A percentile compares a stretch with the other conserved stretches of the same genome.
phyloP scores from a whole-genome alignment of 2,329 filamentous ascomycete genomes.

The Polychaeton citri region DNA sequence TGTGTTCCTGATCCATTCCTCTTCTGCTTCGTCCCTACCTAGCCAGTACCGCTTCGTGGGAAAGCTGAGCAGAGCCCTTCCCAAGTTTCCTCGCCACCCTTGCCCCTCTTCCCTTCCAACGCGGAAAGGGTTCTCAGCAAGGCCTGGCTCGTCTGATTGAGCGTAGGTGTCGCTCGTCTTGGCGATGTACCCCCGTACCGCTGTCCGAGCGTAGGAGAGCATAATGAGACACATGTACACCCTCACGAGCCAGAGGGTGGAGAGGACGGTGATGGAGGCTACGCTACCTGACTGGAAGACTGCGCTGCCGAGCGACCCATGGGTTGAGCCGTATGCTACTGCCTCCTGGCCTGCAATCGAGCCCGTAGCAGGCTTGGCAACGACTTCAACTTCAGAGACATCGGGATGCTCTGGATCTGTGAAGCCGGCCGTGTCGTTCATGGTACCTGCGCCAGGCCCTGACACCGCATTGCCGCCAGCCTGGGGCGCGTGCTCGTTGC shows the following conservation, averaged over 20 bases:
- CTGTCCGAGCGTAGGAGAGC: constrained; percentile 67
- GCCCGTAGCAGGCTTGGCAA: constrained; percentile 34
- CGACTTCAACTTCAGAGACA: constrained; percentile 42
- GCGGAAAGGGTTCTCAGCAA: constrained; percentile 57
- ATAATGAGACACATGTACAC: constrained; percentile 76
- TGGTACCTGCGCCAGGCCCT: constrained; percentile 38
- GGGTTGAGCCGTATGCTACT: constrained; percentile 32
- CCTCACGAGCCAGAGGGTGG: constrained; percentile 58
- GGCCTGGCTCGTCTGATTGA: constrained; percentile 27
- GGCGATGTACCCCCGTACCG: constrained; percentile 55
- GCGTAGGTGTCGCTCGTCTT: constrained; percentile 24
- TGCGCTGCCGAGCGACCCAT: constrained; percentile 42
- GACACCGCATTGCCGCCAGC: constrained; percentile 18
- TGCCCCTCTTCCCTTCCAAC: constrained; percentile 57
- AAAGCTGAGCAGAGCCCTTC: constrained; percentile 58
- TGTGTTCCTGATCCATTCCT: constrained; percentile 55
- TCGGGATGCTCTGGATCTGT: constrained; percentile 51
- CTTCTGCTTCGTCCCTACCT: constrained; percentile 46
- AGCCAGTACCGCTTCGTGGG: constrained; percentile 72
- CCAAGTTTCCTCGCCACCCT: constrained; percentile 66
- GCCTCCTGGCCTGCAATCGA: constrained; percentile 38
- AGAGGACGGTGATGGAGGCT: constrained; percentile 67
- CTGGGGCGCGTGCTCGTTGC: constrained; percentile 23
- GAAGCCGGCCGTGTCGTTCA: constrained; percentile 52
- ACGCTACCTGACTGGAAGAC: constrained; percentile 53